Evolutionary conservation across 2,329 filamentous ascomycete species (phyloP), one percentile per base, ranked within the genome.

Genomic region (Monilinia vaccinii-corymbosi): DNA sequence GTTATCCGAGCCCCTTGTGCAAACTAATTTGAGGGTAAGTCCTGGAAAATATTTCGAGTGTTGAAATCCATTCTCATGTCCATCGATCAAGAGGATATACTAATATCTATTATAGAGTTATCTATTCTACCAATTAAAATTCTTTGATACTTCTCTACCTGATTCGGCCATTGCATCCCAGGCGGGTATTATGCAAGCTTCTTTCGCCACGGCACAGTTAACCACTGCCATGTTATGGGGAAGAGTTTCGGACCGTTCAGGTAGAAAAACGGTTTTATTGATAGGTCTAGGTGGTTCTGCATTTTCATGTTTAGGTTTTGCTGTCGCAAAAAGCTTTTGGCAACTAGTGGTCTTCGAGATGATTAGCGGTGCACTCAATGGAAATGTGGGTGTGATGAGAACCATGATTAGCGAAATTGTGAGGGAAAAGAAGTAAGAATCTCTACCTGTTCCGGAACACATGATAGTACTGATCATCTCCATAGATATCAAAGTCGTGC

Each of bases 1-100:
- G 38, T 77, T 96, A 25, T 91, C 88, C 14, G 91, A 96, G 71
- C 91, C 91, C 4, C 76, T 96, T 40, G 88, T 89, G 0, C 88
- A 94, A 70, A 91, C 88, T 0, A 89, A 85, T 14, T 56, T 71
- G 40, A 52, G 69, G 23, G 68, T 69, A n/a, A 31, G 47, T 55
- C 10, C n/a, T 16, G 18, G 25, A 23, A 32, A 11, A 2, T 18
- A 23, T 16, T 28, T 36, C 21, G 32, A 57, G 64, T 31, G 28
- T n/a, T 44, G 13, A 28, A 11, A 44, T 44, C 10, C 28, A 5
- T 11, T 44, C 44, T 7, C 5, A 11, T 32, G 1, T 7, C 8
- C 28, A 14, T 18, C 2, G 60, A 42, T 7, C 9, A 32, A 44
- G n/a, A 14, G 9, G 9, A 40, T 23, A 44, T 58, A 45, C 62